A percentile compares a stretch with the other conserved stretches of the same genome.
These are phyloP conservation scores for Entomortierella beljakovae DNA, from an alignment of 192 early-diverging fungal species.

Conservation along the genomic window DNA sequence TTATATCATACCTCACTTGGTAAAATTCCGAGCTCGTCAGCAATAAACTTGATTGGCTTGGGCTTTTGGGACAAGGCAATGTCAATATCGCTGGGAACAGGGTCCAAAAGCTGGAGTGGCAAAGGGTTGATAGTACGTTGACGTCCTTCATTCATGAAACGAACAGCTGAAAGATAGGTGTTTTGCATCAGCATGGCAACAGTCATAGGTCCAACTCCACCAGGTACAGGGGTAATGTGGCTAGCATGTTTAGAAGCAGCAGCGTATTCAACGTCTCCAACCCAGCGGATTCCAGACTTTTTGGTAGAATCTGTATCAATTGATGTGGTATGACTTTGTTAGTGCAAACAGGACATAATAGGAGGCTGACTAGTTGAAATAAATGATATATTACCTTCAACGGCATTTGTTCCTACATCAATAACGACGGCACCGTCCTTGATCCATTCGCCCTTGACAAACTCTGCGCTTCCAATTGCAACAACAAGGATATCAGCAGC, in stretches of 20 bases:
- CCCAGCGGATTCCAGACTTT: constrained; percentile 92
- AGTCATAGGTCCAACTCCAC: constrained; percentile 99
- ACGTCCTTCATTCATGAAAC: constrained; percentile 68
- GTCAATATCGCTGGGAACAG: constrained; percentile 95
- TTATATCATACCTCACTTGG: constrained; percentile 71
- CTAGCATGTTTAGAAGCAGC: constrained; percentile 76
- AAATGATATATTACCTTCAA: constrained; percentile 61
- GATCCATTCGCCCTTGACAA: constrained; percentile 94
- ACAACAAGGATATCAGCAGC: constrained; percentile 93
- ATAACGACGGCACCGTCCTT: constrained; percentile 95
- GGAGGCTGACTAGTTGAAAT: neutral
- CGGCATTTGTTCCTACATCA: constrained; percentile 97
- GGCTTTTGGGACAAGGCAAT: constrained; percentile 93
- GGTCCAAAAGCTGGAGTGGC: constrained; percentile 72
- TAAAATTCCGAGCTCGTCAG: constrained; percentile 87
- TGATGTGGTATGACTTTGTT: neutral
- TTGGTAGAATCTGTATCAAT: constrained; percentile 79
- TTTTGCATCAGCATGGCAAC: constrained; percentile 98
- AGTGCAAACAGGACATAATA: neutral
- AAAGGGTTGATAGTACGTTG: constrained; percentile 64
- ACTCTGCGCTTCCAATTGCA: constrained; percentile 84
- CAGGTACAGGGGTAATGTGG: constrained; percentile 97
- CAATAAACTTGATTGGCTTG: constrained; percentile 83
- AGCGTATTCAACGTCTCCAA: constrained; percentile 94
- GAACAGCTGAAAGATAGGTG: constrained; percentile 82